Percentiles rank a stretch among this genome's conserved stretches.
Evolutionary conservation across 306 rosid genomes (phyloP).

Genomic region (Calophaca sinica): DNA sequence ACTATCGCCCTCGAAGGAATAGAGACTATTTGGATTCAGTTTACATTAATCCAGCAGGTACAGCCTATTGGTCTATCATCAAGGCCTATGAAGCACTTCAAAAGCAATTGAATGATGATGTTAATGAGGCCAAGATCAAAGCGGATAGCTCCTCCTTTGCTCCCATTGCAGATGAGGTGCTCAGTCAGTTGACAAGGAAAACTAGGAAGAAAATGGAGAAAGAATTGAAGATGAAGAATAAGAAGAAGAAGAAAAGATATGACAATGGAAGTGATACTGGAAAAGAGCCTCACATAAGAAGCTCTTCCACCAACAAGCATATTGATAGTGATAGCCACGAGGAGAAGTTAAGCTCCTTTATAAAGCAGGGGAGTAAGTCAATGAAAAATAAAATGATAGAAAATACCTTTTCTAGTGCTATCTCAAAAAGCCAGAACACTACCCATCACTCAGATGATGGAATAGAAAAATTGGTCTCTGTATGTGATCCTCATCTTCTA

Average conservation of each 20-base stretch:
- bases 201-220: constrained; percentile 88
- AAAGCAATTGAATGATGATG: constrained; percentile 75
- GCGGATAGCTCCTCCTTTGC: constrained; percentile 62
- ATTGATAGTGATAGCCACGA: constrained; percentile 74
- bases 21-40: constrained; percentile 96
- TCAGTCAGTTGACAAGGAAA: constrained; percentile 90
- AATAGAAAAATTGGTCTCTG: constrained; percentile 54
- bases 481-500: constrained; percentile 56
- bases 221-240: constrained; percentile 68
- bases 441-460: constrained; percentile 53
- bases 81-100: constrained; percentile 94
- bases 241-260: constrained; percentile 47
- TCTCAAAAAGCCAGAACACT: constrained; percentile 58
- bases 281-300: constrained; percentile 54
- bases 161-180: constrained; percentile 79
- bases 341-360: constrained; percentile 82
- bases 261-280: constrained; percentile 62
- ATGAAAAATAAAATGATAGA: constrained; percentile 68
- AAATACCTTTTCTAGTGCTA: constrained; percentile 54
- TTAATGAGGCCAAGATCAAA: constrained; percentile 54
- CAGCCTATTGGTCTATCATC: constrained; percentile 96
- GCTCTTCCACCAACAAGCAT: constrained; percentile 56
- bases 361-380: constrained; percentile 80
- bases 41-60: constrained; percentile 79
- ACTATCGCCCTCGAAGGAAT: constrained; percentile 90